Conservation (phyloP, 768 basidiomycete species). For the Lyophyllum semitale region DNA sequence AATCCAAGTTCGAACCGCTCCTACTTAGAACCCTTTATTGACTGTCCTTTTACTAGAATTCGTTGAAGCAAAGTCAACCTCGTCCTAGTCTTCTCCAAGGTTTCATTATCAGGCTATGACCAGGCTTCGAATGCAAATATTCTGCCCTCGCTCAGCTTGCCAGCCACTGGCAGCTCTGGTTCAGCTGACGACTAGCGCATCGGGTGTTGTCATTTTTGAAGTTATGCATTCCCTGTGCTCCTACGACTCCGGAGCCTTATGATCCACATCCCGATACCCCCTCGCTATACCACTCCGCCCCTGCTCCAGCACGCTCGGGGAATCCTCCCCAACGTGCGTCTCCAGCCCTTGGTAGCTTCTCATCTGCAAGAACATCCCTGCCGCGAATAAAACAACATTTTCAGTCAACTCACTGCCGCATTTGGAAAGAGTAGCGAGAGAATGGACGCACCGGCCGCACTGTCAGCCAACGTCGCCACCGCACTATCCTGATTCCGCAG, state of each 20-base stretch:
- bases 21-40: too few relatives aligned
- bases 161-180: too few relatives aligned
- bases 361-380: constrained; percentile 70
- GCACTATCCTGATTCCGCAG: constrained; percentile 66
- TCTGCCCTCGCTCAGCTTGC: too few relatives aligned
- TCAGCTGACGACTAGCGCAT: too few relatives aligned
- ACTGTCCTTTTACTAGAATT: too few relatives aligned
- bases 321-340: constrained; percentile 71
- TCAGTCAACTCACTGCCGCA: constrained; percentile 1
- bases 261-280: constrained; percentile 70
- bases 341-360: constrained; percentile 86
- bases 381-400: neutral
- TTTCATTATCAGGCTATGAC: too few relatives aligned
- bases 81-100: too few relatives aligned
- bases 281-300: constrained; percentile 89
- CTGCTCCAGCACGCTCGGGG: constrained; percentile 81
- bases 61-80: too few relatives aligned
- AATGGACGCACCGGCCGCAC: constrained; percentile 63
- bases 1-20: too few relatives aligned
- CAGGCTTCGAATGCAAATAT: too few relatives aligned
- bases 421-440: neutral
- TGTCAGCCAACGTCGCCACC: constrained; percentile 56
- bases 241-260: neutral
- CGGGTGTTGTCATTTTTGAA: too few relatives aligned
- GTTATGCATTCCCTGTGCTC: too few relatives aligned